Conservation (phyloP, 495 filamentous ascomycete species). For the Thermothielavioides terrestris region DNA sequence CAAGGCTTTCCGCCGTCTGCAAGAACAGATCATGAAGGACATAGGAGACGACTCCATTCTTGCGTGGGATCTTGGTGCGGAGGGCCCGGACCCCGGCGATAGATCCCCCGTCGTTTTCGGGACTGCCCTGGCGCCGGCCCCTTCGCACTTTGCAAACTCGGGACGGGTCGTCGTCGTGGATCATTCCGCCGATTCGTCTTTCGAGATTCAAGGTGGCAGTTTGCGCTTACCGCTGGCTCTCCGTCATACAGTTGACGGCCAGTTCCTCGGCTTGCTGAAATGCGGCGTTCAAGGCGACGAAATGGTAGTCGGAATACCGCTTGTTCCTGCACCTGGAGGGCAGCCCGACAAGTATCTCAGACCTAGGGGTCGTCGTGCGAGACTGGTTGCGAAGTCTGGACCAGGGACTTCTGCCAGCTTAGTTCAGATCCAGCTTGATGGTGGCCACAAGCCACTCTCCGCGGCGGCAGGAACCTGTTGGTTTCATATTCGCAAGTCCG, state of each 20-base stretch:
- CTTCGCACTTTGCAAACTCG: background rate
- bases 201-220: background rate
- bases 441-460: background rate
- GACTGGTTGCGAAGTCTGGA: background rate
- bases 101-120: background rate
- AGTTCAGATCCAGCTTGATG: background rate
- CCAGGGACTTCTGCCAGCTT: background rate
- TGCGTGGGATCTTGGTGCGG: background rate
- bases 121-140: background rate
- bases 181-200: background rate
- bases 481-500: slow-evolving; percentile 4
- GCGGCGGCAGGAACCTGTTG: background rate
- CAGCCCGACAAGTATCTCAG: background rate
- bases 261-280: background rate
- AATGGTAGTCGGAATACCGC: background rate
- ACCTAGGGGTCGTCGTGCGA: background rate
- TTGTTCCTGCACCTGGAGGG: background rate
- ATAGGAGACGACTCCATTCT: slow-evolving; percentile 26
- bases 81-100: background rate
- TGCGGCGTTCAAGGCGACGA: background rate
- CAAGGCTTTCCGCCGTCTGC: slow-evolving; percentile 25
- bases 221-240: background rate
- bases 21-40: slow-evolving; percentile 25
- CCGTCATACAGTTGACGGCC: background rate
- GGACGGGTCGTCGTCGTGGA: background rate